Conservation (phyloP, 2,329 filamentous ascomycete species). For the Trichophyton benhamiae region DNA sequence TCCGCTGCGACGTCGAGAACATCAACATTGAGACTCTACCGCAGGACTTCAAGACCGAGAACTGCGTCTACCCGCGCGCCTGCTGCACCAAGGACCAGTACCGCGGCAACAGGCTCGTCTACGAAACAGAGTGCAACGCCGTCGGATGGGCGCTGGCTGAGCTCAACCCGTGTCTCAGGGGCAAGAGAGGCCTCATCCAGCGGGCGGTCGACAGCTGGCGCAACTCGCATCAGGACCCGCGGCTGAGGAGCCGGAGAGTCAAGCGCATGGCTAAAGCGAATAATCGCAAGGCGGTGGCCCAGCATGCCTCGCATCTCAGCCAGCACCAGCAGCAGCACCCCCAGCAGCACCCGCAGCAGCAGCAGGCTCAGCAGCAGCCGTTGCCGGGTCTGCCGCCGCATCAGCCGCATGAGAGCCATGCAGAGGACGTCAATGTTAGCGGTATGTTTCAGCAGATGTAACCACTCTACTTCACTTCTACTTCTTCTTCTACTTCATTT, state of each 20-base stretch:
- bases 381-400: constrained; percentile 45
- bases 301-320: constrained; percentile 52
- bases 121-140: constrained; percentile 97
- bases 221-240: constrained; percentile 94
- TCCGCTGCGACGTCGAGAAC: constrained; percentile 93
- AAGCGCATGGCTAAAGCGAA: constrained; percentile 94
- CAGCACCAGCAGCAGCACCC: constrained; percentile 36
- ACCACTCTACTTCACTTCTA: constrained; percentile 30
- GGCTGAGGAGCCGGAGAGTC: constrained; percentile 79
- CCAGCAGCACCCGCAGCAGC: background rate
- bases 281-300: constrained; percentile 62
- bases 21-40: constrained; percentile 79
- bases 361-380: constrained; percentile 5
- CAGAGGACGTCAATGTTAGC: constrained; percentile 60
- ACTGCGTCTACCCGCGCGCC: constrained; percentile 92
- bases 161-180: constrained; percentile 77
- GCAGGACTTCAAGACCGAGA: constrained; percentile 90
- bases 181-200: constrained; percentile 92
- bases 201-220: constrained; percentile 96
- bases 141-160: constrained; percentile 99
- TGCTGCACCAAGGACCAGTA: constrained; percentile 95
- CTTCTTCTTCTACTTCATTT: background rate
- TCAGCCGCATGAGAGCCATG: constrained; percentile 67
- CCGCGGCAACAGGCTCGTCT: constrained; percentile 85
- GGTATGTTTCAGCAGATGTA: constrained; percentile 98